Evolutionary conservation across 106 monocot species (phyloP), one percentile per base, ranked within the genome.

Genomic region (Xerophyta viscosa): DNA sequence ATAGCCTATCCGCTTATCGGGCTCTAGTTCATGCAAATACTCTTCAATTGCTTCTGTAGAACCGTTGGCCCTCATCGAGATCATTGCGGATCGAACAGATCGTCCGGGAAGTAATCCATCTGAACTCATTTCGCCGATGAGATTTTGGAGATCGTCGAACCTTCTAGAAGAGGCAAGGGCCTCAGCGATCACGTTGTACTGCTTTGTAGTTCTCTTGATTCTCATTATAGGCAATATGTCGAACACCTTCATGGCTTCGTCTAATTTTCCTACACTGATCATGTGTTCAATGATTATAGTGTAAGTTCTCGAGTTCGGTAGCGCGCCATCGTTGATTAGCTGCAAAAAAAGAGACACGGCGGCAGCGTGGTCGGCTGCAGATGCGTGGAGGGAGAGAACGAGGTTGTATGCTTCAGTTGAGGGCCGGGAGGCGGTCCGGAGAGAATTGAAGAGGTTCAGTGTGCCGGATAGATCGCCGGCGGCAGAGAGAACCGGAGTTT

Each of bases 221-320:
- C 93, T 28, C 80, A 93, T 81, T 3, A 47, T 26, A 0, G 83
- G 80, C 39, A 93, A 50, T 24, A 74, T 50, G n/a, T 53, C 50
- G 69, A 93, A 93, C 37, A 93, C 44, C 72, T 88, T 51, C 13
- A 75, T 8, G 29, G 87, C 93, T 8, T 53, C 8, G 4, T 72
- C 80, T 11, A 79, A 4, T 24, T 71, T 60, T 19, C 80, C 72
- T 0, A 62, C 41, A 29, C 37, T 50, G 1, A 78, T 63, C 46
- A 93, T 37, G 51, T 93, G 93, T 3, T 70, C 72, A 41, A 88
- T 84, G 56, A 93, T 57, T 24, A 81, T 60, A 8, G 84, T 88
- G 57, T 77, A 93, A 25, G 93, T 93, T 18, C 93, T 68, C 20
- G 88, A 78, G 48, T 88, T 93, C 14, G 93, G 93, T 30, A 46